Evolutionary conservation across 306 rosid species (phyloP).

Genomic region (Cyclanthera cordifolia): DNA sequence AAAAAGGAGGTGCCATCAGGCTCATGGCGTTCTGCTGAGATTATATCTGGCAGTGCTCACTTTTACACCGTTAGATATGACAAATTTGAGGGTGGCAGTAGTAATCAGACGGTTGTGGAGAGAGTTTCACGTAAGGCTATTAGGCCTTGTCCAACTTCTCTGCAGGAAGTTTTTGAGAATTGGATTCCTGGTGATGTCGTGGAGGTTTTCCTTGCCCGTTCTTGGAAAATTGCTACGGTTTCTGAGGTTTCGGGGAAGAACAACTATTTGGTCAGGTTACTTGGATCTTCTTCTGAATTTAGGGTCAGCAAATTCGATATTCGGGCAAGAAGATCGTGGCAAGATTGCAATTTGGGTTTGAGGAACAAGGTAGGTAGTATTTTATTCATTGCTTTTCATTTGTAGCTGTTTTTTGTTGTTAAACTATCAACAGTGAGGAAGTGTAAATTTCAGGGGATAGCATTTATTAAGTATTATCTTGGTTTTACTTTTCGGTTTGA

Average conservation of each 20-base stretch:
- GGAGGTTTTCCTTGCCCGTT: constrained; percentile 56
- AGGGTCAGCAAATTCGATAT: constrained; percentile 58
- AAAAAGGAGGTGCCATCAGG: constrained; percentile 71
- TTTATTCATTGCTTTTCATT: neutral
- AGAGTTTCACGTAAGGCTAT: constrained; percentile 48
- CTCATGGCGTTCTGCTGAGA: constrained; percentile 76
- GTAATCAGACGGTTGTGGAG: constrained; percentile 35
- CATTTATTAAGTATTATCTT: neutral
- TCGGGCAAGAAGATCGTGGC: constrained; percentile 73
- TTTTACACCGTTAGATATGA: constrained; percentile 58
- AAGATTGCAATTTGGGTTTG: constrained; percentile 61
- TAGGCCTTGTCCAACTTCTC: constrained; percentile 71
- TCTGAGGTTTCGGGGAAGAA: constrained; percentile 48
- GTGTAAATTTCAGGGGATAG: neutral
- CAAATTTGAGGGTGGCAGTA: constrained; percentile 25
- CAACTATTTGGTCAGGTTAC: constrained; percentile 49
- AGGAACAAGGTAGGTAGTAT: constrained; percentile 80
- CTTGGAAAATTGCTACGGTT: constrained; percentile 86
- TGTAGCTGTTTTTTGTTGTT: constrained; percentile 15
- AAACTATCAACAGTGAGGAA: neutral
- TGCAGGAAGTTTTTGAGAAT: constrained; percentile 30
- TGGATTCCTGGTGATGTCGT: constrained; percentile 73
- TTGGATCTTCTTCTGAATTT: constrained; percentile 67
- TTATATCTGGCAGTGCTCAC: constrained; percentile 61
- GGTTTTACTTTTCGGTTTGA: neutral